Evolutionary conservation across 2,329 filamentous ascomycete genomes (phyloP).

Genomic region (Berkeleyomyces basicola): DNA sequence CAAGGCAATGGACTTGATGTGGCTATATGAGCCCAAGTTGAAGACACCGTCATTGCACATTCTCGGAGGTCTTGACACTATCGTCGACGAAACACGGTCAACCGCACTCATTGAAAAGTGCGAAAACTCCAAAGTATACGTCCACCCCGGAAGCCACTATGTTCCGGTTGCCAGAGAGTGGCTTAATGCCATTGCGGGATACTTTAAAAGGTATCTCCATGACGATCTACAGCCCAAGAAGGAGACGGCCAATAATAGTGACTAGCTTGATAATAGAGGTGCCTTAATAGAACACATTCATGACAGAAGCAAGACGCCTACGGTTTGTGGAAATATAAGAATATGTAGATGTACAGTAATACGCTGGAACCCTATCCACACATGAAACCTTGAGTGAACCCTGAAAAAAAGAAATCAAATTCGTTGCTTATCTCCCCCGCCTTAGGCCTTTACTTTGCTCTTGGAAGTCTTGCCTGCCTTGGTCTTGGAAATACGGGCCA

Average conservation of each 20-base stretch:
- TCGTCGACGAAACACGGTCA: slow-evolving; percentile 66
- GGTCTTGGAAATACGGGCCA: slow-evolving; percentile 58
- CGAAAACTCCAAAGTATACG: slow-evolving; percentile 34
- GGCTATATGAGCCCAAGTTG: slow-evolving; percentile 55
- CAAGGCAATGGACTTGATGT: slow-evolving; percentile 41
- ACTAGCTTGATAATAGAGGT: not conserved
- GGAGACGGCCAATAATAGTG: not conserved
- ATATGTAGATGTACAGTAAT: slow-evolving; percentile 22
- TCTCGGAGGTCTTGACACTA: slow-evolving; percentile 67
- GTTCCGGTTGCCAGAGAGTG: slow-evolving; percentile 71
- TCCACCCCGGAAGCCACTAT: slow-evolving; percentile 82
- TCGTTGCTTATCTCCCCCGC: not conserved
- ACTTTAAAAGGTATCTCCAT: slow-evolving; percentile 35
- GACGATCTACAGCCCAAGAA: slow-evolving; percentile 13
- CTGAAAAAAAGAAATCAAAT: slow-evolving; percentile 9
- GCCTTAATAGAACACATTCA: not conserved
- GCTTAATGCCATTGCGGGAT: slow-evolving; percentile 57
- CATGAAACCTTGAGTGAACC: slow-evolving; percentile 18
- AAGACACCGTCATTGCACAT: slow-evolving; percentile 66
- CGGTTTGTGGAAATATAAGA: slow-evolving; percentile 14
- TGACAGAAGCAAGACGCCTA: slow-evolving; percentile 14
- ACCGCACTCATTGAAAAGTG: slow-evolving; percentile 49
- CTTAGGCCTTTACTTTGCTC: slow-evolving; percentile 19
- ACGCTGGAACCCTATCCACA: slow-evolving; percentile 18
- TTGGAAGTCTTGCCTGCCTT: slow-evolving; percentile 24